Evolutionary conservation across 768 basidiomycete genomes (phyloP), one percentile per base, ranked within the genome.

Genomic region (Multifurca ochricompacta): DNA sequence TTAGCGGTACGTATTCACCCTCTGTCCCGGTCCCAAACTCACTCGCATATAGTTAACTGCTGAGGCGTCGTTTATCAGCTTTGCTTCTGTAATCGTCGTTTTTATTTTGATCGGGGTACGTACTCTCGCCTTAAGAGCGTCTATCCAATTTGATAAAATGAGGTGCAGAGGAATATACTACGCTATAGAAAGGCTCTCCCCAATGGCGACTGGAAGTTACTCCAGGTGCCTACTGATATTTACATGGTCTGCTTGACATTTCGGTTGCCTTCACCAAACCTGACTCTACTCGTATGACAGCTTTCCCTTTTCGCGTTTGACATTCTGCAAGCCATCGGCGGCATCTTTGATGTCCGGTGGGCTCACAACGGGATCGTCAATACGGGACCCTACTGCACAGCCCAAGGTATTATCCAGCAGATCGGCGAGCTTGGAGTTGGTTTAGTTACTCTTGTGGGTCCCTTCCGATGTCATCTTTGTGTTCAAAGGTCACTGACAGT

Each of bases 381-480:
- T 30, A 59, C 55, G 1, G 71, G 71, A 6, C 16, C 40, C 0
- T 74, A 65, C 50, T 75, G 74, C 56, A 65, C 65, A 6, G 65
- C 71, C 1, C 73, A 75, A 60, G 71, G 72, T 16, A 61, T 70
- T 39, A 55, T 75, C 4, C 69, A 73, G 54, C 71, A 74, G 51
- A 51, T 74, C 1, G 74, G 76, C 7, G 75, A 76, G 45, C 68
- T 73, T 3, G 70, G 68, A 21, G 72, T 70, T 3, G 73, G 71
- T 5, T 67, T 76, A 35, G 67, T 69, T 3, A 76, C 73, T 16
- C 65, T 76, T 11, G 74, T 76, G 53, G 55, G 67, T 59, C 13
- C 14, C 21, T 31, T 30, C n/a, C 16, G 1, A 13, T 31, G 2
- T 31, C 4, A 45, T 27, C 36, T 39, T 35, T 43, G 28, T 9